Evolutionary conservation across 768 basidiomycete genomes (phyloP), one percentile per base, ranked within the genome.

Genomic region (Mycena latifolia): DNA sequence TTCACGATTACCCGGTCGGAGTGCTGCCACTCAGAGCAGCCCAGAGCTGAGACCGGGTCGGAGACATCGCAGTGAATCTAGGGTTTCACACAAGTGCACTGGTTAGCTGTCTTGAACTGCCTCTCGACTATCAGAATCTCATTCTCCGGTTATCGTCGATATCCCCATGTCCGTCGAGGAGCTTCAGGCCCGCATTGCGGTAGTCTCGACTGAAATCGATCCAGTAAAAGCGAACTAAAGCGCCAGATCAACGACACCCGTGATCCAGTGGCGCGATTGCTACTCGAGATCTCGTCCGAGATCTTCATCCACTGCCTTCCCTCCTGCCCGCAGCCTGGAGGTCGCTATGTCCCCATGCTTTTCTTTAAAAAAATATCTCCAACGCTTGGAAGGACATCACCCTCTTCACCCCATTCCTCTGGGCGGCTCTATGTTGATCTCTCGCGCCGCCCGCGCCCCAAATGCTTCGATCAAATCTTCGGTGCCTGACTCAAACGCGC

Each of bases 251-350:
- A 55, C 39, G 54, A 4, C 9, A 11, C 35, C 28, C 39, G 24
- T 11, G 54, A 55, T 55, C 54, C 54, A 8, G 24, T 43, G 24
- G 24, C 54, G 8, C 54, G 54, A 22, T 22, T 55, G 25, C 54
- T 39, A 3, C 54, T 27, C 37, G 54, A 55, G 11, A 41, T 55
- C 10, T 39, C 39, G 15, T 55, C 54, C 39, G 17, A 27, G 6
- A 55, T 55, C 28, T 43, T 55, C 39, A 28, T 43, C 25, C 54
- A 43, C 0, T 55, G 35, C 28, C 37, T 55, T 9, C n/a, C 31
- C 12, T 14, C 33, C 8, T 11, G 8, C 20, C 54, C 35, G 1
- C n/a, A 22, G n/a, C 51, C 31, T 12, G 17, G 25, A 3, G 54
- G 39, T 6, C 24, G 0, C 20, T 8, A 27, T 18, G 2, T 15